These are phyloP conservation scores for Eucalyptus erythrocorys DNA, from an alignment of 345 rosid genomes.

Conservation along the genomic window DNA sequence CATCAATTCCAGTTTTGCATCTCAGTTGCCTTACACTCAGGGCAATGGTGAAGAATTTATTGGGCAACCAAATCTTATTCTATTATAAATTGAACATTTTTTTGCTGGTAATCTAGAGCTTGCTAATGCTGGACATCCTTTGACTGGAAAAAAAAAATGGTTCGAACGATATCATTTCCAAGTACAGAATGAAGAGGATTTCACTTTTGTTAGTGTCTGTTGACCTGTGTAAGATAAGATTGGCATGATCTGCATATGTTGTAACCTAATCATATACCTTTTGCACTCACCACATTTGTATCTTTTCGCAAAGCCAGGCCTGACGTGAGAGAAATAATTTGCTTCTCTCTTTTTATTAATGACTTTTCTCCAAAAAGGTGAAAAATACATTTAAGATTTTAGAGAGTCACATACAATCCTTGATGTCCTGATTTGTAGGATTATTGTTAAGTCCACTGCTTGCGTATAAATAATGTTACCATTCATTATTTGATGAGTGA, in stretches of 20 bases:
- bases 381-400: not conserved
- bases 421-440: no score
- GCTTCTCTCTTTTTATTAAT: no score
- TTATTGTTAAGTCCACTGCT: not conserved
- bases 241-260: not conserved
- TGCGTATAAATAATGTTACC: not conserved
- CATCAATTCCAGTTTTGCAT: not conserved
- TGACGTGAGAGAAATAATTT: no score
- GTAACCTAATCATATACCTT: not conserved
- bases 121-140: not conserved
- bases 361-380: not conserved
- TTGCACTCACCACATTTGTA: not conserved
- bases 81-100: not conserved
- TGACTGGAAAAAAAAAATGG: not conserved
- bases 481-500: not conserved
- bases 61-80: not conserved
- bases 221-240: not conserved
- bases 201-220: not conserved
- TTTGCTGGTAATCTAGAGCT: not conserved
- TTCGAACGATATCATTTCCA: not conserved
- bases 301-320: not conserved
- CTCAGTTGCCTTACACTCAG: not conserved
- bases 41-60: not conserved
- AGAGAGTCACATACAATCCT: not conserved
- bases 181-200: not conserved